Base-by-base conservation (phyloP, 352 stramenopile genomes). In the Phytophthora kernoviae region DNA sequence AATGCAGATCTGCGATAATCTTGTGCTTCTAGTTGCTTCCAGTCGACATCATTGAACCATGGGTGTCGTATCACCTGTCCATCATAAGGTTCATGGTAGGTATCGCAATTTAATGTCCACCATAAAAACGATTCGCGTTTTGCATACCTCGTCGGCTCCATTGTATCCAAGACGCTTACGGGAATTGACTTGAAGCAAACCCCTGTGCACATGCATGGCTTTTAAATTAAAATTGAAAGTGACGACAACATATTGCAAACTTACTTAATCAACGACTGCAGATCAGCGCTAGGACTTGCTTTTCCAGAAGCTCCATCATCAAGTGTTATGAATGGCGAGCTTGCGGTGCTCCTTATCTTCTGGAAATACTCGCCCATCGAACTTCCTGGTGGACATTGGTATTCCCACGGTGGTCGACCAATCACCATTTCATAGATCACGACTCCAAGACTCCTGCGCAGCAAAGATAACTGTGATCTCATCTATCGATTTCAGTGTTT, bases 391-490 rank as follows among this genome's bases (percentile, higher is more conserved):
- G 41, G 43, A 26, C 74, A 76, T 15, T 87, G 73, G 59, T 94
- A 94, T 18, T 78, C 73, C 85, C 85, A 94, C 12, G 80, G 83
- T 2, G 85, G 83, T 17, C 61, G 62, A 0, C 83, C 85, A 24
- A 55, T 41, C 1, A 89, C 68, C 81, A 93, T 91, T 54, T 94
- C 85, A 42, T 81, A 86, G 17, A 93, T 73, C 11, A 94, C 64
- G 7, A 94, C 84, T 2, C 85, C 85, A 5, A 91, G 48, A 48
- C 65, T 79, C 85, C 85, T 94, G 32, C 21, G 56, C 7, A 46
- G 17, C 17, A 62, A 32, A 54, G 48, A 22, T 46, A 30, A 17
- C 36, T 6, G 42, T 15, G 3, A 30, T 30, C 6, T 6, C 26
- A 15, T 36, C 6, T 26, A 54, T 6, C 1, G 43, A 54, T 46